phyloP scores from a whole-genome alignment of 305 asterid genomes.

The Nicotiana rustica region DNA sequence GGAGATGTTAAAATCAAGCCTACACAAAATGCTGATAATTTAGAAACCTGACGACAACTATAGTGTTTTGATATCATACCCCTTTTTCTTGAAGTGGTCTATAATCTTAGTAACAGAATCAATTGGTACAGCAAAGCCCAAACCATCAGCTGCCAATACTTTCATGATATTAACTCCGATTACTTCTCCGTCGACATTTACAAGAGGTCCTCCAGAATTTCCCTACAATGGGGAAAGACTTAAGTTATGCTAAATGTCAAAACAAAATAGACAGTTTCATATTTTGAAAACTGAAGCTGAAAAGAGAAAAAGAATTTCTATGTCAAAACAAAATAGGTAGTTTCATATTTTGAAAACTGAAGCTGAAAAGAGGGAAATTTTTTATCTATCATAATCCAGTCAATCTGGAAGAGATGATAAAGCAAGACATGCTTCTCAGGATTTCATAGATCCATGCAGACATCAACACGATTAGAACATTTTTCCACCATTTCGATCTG shows the following conservation, averaged over 20 bases:
- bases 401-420: neutral
- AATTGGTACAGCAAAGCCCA: constrained; percentile 83
- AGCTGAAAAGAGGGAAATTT: neutral
- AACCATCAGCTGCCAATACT: constrained; percentile 82
- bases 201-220: constrained; percentile 96
- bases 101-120: constrained; percentile 75
- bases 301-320: neutral
- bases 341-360: neutral
- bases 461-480: neutral
- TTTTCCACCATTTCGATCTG: neutral
- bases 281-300: constrained; percentile 3
- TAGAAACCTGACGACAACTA: neutral
- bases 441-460: neutral
- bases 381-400: neutral
- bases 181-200: constrained; percentile 86
- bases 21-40: neutral
- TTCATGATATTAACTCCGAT: constrained; percentile 80
- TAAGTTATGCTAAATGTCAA: neutral
- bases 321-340: neutral
- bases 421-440: neutral
- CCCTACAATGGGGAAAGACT: constrained; percentile 55
- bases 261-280: neutral
- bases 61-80: constrained; percentile 48
- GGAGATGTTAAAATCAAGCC: neutral
- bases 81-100: constrained; percentile 75